A percentile compares a stretch with the other conserved stretches of the same genome.
Conservation (phyloP, 169 alveolate species). For the Eimeria necatrix region DNA sequence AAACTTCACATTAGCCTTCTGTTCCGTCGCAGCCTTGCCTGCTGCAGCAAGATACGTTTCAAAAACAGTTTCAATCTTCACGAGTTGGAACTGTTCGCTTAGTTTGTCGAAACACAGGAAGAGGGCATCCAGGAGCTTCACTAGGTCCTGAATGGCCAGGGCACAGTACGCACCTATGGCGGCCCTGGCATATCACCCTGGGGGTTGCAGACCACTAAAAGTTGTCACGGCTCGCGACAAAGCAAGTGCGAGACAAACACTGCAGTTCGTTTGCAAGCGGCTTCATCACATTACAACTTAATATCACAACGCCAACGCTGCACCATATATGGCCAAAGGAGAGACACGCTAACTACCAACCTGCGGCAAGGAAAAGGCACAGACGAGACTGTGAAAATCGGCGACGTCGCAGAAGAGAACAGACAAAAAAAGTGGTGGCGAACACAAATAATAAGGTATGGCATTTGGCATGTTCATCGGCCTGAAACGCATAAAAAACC, state of each 20-base stretch:
- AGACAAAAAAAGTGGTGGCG: slow-evolving; percentile 86
- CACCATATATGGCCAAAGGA: neutral
- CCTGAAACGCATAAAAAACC: slow-evolving; percentile 11
- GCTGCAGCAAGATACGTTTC: slow-evolving; percentile 93
- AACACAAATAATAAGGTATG: slow-evolving; percentile 59
- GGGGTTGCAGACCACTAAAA: neutral
- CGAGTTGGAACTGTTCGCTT: slow-evolving; percentile 95
- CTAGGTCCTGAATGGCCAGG: slow-evolving; percentile 84
- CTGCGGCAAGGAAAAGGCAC: slow-evolving; percentile 77
- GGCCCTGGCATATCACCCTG: neutral
- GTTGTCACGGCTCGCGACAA: neutral
- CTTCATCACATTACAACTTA: neutral
- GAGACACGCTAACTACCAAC: neutral
- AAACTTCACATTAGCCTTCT: no score
- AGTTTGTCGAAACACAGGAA: slow-evolving; percentile 93
- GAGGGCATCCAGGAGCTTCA: slow-evolving; percentile 84
- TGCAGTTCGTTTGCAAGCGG: no score
- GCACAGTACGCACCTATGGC: neutral
- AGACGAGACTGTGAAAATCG: slow-evolving; percentile 96
- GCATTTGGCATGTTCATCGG: slow-evolving; percentile 71
- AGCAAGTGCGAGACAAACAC: no score
- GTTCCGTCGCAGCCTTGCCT: slow-evolving; percentile 35
- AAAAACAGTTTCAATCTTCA: slow-evolving; percentile 94
- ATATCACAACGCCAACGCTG: neutral
- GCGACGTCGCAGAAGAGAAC: slow-evolving; percentile 98